Base-by-base conservation (phyloP, 768 basidiomycete species). In the Ephemerocybe angulata region DNA sequence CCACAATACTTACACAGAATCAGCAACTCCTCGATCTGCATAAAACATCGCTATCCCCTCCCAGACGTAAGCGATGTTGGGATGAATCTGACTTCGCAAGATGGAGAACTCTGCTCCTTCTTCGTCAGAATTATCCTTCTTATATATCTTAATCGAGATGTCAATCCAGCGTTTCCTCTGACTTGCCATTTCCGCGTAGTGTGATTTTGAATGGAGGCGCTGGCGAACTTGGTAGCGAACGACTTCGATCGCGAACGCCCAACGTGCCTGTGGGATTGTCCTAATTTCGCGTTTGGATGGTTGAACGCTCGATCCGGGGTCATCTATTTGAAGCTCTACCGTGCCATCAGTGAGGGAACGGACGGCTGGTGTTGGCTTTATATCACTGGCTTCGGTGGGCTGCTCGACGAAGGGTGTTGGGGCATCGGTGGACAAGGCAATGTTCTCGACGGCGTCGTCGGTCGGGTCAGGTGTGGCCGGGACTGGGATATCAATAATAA, bases 241-340 rank as follows among this genome's bases (percentile, higher is more conserved):
- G 3, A 52, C 50, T 24, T 59, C 52, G 17, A 29, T 25, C 4
- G 58, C 58, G 33, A 53, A 59, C 6, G 29, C 44, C 60, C 60
- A 61, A 4, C 60, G 58, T 13, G 58, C 58, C 1, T 33, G 48
- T 31, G 10, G 35, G 29, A 3, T 4, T 35, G 13, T 30, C 21
- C 19, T 13, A n/a, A 21, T 7, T 35, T 13, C 7, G 8, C n/a
- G 12, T 10, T 7, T 4, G n/a, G 17, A 1, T 12, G 27, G 42
- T 13, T 44, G 15, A 42, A 10, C 11, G 12, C 5, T 42, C n/a
- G 19, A 42, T 21, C 19, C 2, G 41, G 8, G 13, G n/a, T 25
- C 5, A 25, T 4, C 42, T 44, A 8, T 8, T 13, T 44, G 17
- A 12, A 1, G 22, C 42, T 17, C n/a, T 6, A 25, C 7, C n/a